A percentile compares a stretch with the other conserved stretches of the same genome.
These are phyloP conservation scores for Yamadazyma kanchanaburiensis DNA, from an alignment of 1,139 yeast species.

Conservation along the genomic window DNA sequence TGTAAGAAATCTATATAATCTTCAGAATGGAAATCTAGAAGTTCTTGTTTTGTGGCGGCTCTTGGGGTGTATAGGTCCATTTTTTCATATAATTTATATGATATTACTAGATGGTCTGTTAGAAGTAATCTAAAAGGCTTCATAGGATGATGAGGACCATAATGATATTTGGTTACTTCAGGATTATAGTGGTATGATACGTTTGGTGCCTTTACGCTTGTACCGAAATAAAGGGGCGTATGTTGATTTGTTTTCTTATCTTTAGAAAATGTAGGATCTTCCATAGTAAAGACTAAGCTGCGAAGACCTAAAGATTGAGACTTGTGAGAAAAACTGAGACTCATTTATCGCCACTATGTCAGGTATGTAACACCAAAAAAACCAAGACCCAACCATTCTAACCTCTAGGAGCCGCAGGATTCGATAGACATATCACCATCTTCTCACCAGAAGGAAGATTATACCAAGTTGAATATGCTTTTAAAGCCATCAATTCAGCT, in stretches of 20 bases:
- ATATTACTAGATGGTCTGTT: slow-evolving; percentile 86
- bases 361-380: slow-evolving; percentile 6
- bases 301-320: neutral
- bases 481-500: slow-evolving; percentile 92
- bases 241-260: slow-evolving; percentile 58
- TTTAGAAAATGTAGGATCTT: slow-evolving; percentile 29
- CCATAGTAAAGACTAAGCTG: slow-evolving; percentile 1
- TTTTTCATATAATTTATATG: slow-evolving; percentile 79
- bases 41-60: slow-evolving; percentile 76
- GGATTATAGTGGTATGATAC: slow-evolving; percentile 91
- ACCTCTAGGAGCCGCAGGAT: slow-evolving; percentile 71
- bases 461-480: slow-evolving; percentile 96
- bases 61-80: slow-evolving; percentile 90
- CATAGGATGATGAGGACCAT: slow-evolving; percentile 95
- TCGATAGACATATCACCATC: slow-evolving; percentile 96
- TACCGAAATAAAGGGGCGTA: slow-evolving; percentile 58
- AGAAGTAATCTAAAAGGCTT: slow-evolving; percentile 94
- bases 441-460: slow-evolving; percentile 98
- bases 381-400: too few relatives aligned
- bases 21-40: slow-evolving; percentile 76
- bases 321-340: neutral
- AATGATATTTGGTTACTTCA: slow-evolving; percentile 76
- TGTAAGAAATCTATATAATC: slow-evolving; percentile 83
- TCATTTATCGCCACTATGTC: slow-evolving; percentile 9
- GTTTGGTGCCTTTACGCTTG: slow-evolving; percentile 30